These are phyloP conservation scores for Aspergillus fumigatus DNA, from an alignment of 2,329 filamentous ascomycete genomes.

Conservation along the genomic window DNA sequence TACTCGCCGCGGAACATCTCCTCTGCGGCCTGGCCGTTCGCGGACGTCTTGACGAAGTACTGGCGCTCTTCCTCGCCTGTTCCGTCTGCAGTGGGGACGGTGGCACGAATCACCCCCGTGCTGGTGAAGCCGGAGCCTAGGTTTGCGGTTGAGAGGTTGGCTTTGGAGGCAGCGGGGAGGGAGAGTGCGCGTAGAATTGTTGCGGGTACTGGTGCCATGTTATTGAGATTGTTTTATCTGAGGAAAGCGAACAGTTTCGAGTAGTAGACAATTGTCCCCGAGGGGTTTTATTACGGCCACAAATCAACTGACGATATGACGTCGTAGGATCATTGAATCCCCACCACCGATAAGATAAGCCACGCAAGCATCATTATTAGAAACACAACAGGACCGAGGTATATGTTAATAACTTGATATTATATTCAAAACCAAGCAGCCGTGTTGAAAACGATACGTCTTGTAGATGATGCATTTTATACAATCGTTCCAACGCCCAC, in stretches of 20 bases:
- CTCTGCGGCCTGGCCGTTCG: slow-evolving; percentile 27
- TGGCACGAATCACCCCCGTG: slow-evolving; percentile 38
- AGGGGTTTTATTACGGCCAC: no score
- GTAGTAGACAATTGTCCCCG: background rate
- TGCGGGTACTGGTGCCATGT: slow-evolving; percentile 28
- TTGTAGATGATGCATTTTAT: slow-evolving; percentile 3
- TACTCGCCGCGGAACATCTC: slow-evolving; percentile 64
- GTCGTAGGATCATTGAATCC: slow-evolving; percentile 6
- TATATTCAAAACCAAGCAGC: background rate
- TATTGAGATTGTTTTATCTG: background rate
- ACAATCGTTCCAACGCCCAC: background rate
- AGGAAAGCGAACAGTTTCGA: background rate
- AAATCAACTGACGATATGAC: slow-evolving; percentile 3
- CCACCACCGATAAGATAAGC: slow-evolving; percentile 9
- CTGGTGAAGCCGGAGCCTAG: slow-evolving; percentile 43
- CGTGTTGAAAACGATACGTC: background rate
- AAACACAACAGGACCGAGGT: background rate
- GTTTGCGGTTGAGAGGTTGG: slow-evolving; percentile 33
- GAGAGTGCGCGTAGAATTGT: slow-evolving; percentile 37
- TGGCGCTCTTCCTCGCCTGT: slow-evolving; percentile 22
- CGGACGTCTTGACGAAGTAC: slow-evolving; percentile 40
- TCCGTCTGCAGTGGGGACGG: slow-evolving; percentile 18
- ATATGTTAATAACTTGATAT: background rate
- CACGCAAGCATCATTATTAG: background rate
- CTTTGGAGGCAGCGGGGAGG: slow-evolving; percentile 31